Conservation (phyloP, 2,329 filamentous ascomycete genomes). For the Calonectria henricotiae region DNA sequence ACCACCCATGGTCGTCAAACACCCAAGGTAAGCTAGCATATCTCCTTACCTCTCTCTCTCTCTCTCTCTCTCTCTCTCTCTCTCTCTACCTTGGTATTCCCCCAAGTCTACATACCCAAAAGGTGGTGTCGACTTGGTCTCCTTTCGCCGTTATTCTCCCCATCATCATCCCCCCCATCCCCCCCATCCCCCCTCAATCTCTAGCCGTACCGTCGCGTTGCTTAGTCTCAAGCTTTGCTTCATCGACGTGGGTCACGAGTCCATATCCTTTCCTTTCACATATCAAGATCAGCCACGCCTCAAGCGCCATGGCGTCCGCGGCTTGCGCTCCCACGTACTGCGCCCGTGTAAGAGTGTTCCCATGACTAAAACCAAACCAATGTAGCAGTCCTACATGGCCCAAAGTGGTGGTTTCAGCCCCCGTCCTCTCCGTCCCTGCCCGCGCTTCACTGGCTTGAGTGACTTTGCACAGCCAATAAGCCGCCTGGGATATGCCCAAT, state of each 20-base stretch:
- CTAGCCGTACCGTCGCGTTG: slow-evolving; percentile 15
- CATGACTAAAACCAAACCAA: slow-evolving; percentile 50
- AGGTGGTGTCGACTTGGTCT: neutral
- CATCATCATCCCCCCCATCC: neutral
- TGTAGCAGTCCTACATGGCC: slow-evolving; percentile 40
- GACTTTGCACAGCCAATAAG: slow-evolving; percentile 36
- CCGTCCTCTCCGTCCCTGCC: slow-evolving; percentile 24
- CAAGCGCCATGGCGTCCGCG: slow-evolving; percentile 36
- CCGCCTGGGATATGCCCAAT: slow-evolving; percentile 26
- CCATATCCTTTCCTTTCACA: slow-evolving; percentile 33
- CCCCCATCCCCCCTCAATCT: slow-evolving; percentile 1
- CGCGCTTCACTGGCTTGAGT: slow-evolving; percentile 27
- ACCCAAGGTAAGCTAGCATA: slow-evolving; percentile 21
- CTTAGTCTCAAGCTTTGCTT: slow-evolving; percentile 36
- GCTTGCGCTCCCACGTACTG: slow-evolving; percentile 41
- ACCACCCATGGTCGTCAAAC: neutral
- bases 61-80: slow-evolving; percentile 4
- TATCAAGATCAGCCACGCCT: slow-evolving; percentile 37
- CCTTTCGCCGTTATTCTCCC: slow-evolving; percentile 6
- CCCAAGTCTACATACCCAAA: neutral
- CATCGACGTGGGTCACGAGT: slow-evolving; percentile 44
- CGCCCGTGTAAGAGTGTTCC: slow-evolving; percentile 38
- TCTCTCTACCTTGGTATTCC: neutral
- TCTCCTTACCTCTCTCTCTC: slow-evolving; percentile 14
- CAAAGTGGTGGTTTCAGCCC: slow-evolving; percentile 31